A percentile compares a stretch with the other conserved stretches of the same genome.
Conservation (phyloP, 129 eudicot species). For the Flaveria ramosissima region DNA sequence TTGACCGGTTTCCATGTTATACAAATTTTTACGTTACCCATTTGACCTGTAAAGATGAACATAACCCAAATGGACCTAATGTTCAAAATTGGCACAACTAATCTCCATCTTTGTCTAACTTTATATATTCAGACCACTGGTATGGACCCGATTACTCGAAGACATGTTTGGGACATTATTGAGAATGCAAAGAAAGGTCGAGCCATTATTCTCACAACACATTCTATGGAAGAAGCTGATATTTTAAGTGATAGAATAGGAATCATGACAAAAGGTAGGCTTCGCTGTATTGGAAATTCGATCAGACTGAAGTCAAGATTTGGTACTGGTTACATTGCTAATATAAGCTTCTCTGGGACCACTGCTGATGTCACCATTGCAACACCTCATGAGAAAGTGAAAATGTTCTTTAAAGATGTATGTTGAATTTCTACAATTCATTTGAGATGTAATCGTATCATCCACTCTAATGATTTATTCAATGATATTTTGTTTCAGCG, state of each 20-base stretch:
- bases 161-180: slow-evolving; percentile 98
- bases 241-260: slow-evolving; percentile 89
- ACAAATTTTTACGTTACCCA: neutral
- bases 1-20: neutral
- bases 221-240: slow-evolving; percentile 99
- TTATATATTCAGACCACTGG: slow-evolving; percentile 74
- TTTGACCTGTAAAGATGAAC: neutral
- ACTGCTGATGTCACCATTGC: slow-evolving; percentile 31
- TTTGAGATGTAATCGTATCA: neutral
- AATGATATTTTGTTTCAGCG: slow-evolving; percentile 46
- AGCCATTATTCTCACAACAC: slow-evolving; percentile 86
- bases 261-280: slow-evolving; percentile 95
- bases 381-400: slow-evolving; percentile 53
- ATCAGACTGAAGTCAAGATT: slow-evolving; percentile 78
- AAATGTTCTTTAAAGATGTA: slow-evolving; percentile 71
- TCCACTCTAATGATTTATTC: slow-evolving; percentile 7
- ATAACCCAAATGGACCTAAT: neutral
- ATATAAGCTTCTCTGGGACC: slow-evolving; percentile 56
- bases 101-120: slow-evolving; percentile 22
- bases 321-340: slow-evolving; percentile 90
- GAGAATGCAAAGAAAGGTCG: slow-evolving; percentile 87
- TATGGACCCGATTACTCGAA: slow-evolving; percentile 92
- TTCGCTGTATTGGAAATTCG: slow-evolving; percentile 95
- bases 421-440: slow-evolving; percentile 28
- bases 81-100: neutral